Base-by-base conservation (phyloP, 1,284 basidiomycete genomes). In the Laetiporus sulphureus region DNA sequence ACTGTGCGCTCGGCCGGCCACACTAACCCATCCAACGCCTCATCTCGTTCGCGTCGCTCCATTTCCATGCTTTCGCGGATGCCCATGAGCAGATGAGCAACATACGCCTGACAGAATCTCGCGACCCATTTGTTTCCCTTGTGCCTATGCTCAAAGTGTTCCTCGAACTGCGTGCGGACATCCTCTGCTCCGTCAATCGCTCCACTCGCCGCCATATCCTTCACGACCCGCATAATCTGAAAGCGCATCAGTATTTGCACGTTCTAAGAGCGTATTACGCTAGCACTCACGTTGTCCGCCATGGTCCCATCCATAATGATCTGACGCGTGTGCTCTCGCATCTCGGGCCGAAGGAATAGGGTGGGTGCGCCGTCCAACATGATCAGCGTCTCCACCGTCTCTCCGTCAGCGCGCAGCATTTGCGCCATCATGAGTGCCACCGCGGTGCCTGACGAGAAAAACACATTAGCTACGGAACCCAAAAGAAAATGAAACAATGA, bases 41-140 rank as follows among this genome's bases (percentile, higher is more conserved):
- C 45, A 12, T 40, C 37, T 15, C 22, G 19, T 25, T 31, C 21
- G 11, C 33, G 24, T 21, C 24, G 36, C 8, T 15, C 32, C 32
- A 35, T 5, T 6, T 44, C 46, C 18, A 22, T 30, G 29, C 24
- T 38, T 4, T 20, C 44, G 16, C 46, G 46, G 4, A 48, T 8
- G 23, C 46, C 44, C 43, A 48, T 41, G 5, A 47, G 22, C 5
- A 47, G 36, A 25, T 48, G 46, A 3, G 46, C 46, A n/a, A 30
- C 40, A 29, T 45, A 48, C n/a, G 46, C 46, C 29, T 32, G 12
- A 29, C 46, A 45, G 46, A 48, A 48, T 31, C 46, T 27, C 15
- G 38, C 38, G 15, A 48, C 39, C 46, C 46, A 48, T 20, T 25
- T 18, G 10, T 29, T 19, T 18, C 45, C 45, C 8, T n/a, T 24